phyloP scores from a whole-genome alignment of 1,284 basidiomycete species.

The Ustilago vetiveriae region DNA sequence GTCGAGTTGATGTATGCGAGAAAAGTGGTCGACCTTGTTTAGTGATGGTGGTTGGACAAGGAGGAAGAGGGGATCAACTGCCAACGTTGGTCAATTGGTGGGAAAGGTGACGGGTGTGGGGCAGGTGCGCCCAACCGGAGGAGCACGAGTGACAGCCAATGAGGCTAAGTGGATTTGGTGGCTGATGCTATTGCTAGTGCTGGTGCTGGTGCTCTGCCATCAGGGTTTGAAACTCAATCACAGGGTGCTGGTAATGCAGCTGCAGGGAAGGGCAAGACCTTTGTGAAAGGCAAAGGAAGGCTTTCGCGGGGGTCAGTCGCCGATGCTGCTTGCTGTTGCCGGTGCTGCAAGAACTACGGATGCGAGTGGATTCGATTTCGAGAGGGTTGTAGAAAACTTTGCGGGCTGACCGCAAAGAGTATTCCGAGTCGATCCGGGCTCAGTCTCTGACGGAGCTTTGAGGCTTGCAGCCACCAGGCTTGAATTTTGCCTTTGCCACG shows the following conservation, averaged over 20 bases:
- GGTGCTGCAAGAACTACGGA: no score
- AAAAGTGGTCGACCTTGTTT: background rate
- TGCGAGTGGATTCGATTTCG: no score
- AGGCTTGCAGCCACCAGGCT: background rate
- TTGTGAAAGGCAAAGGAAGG: background rate
- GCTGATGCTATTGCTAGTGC: no score
- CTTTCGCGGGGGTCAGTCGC: background rate
- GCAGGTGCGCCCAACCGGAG: no score
- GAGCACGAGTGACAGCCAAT: conserved; percentile 19
- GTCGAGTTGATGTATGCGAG: no score
- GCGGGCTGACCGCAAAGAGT: background rate
- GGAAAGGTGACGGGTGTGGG: conserved; percentile 3
- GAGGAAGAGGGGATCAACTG: background rate
- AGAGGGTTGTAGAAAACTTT: conserved; percentile 9
- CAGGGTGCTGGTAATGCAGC: conserved; percentile 11
- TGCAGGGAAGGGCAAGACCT: background rate
- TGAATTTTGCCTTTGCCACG: no score
- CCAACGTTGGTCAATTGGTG: background rate
- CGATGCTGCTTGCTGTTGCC: no score
- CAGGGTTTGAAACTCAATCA: conserved; percentile 20
- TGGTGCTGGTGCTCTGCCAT: background rate
- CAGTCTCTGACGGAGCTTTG: background rate
- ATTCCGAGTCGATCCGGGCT: conserved; percentile 39
- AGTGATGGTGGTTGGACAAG: background rate
- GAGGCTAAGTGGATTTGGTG: conserved; percentile 13